phyloP scores from a whole-genome alignment of 106 monocot species.

The Dioscorea alata region DNA sequence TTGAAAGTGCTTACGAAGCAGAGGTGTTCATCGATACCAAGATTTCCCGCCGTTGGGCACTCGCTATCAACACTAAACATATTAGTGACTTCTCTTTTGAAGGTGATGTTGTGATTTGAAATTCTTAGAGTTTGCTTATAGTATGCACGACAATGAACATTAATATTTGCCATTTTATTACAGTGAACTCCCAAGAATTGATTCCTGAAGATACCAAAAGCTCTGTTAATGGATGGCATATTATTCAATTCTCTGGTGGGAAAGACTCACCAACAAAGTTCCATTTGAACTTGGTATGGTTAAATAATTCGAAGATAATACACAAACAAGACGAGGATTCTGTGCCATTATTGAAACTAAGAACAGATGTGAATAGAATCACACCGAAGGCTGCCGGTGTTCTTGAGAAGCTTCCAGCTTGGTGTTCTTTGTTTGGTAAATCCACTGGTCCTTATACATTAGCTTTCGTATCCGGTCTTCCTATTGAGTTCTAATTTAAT shows the following conservation, averaged over 20 bases:
- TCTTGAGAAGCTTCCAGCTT: slow-evolving; percentile 66
- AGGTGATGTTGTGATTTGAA: slow-evolving; percentile 29
- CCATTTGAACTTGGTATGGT: slow-evolving; percentile 58
- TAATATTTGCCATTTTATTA: neutral
- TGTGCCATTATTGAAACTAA: slow-evolving; percentile 48
- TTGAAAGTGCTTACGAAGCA: slow-evolving; percentile 47
- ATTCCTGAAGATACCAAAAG: slow-evolving; percentile 41
- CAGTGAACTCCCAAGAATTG: slow-evolving; percentile 45
- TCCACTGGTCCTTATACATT: no score
- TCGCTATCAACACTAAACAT: slow-evolving; percentile 72
- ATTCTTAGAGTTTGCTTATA: neutral
- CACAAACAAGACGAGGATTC: slow-evolving; percentile 6
- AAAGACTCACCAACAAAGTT: slow-evolving; percentile 78
- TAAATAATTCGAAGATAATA: slow-evolving; percentile 17
- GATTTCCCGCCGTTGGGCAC: slow-evolving; percentile 70
- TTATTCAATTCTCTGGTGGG: slow-evolving; percentile 84
- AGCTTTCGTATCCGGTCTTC: slow-evolving; percentile 69
- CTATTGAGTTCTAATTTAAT: slow-evolving; percentile 46
- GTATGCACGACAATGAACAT: neutral
- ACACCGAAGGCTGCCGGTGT: slow-evolving; percentile 58
- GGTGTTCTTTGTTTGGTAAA: slow-evolving; percentile 83
- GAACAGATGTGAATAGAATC: slow-evolving; percentile 66
- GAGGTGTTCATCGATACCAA: slow-evolving; percentile 65
- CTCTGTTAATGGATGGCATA: slow-evolving; percentile 62
- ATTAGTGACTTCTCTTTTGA: slow-evolving; percentile 67